phyloP scores from a whole-genome alignment of 495 filamentous ascomycete genomes.

The Hypoxylon crocopeplum region DNA sequence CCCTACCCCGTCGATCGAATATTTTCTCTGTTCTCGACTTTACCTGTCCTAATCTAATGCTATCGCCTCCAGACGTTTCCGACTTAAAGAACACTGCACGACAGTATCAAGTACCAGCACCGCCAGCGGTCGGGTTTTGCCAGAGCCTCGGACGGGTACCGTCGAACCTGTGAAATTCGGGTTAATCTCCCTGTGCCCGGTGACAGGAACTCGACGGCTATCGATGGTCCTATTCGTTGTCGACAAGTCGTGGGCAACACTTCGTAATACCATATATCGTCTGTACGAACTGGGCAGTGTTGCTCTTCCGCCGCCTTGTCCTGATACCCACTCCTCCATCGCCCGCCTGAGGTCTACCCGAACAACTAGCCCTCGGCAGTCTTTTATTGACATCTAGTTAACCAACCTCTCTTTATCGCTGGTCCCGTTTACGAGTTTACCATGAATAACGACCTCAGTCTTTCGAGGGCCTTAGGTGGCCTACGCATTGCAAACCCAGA shows the following conservation, averaged over 20 bases:
- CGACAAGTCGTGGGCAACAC: slow-evolving; percentile 11
- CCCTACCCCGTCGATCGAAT: background rate
- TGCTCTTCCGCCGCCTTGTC: slow-evolving; percentile 1
- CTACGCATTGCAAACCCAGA: slow-evolving; percentile 98
- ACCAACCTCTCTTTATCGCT: background rate
- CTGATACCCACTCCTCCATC: slow-evolving; percentile 20
- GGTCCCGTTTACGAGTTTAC: slow-evolving; percentile 25
- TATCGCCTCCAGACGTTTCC: slow-evolving; percentile 11
- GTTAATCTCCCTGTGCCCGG: background rate
- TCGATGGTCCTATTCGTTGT: slow-evolving; percentile 26
- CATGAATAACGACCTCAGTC: slow-evolving; percentile 93
- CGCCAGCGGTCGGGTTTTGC: slow-evolving; percentile 21
- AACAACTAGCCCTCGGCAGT: slow-evolving; percentile 22
- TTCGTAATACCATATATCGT: slow-evolving; percentile 14
- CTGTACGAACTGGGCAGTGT: slow-evolving; percentile 15
- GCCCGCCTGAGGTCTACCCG: slow-evolving; percentile 4
- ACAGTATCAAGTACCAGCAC: slow-evolving; percentile 9
- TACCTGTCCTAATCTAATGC: slow-evolving; percentile 11
- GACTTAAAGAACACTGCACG: slow-evolving; percentile 2
- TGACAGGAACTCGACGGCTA: slow-evolving; percentile 5
- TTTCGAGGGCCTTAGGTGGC: slow-evolving; percentile 91
- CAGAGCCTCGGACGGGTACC: slow-evolving; percentile 13
- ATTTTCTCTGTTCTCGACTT: background rate
- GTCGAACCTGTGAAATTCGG: slow-evolving; percentile 1
- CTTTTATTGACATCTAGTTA: slow-evolving; percentile 6